A percentile compares a stretch with the other conserved stretches of the same genome.
phyloP scores from a whole-genome alignment of 2,329 filamentous ascomycete species.

The Calonectria ilicicola region DNA sequence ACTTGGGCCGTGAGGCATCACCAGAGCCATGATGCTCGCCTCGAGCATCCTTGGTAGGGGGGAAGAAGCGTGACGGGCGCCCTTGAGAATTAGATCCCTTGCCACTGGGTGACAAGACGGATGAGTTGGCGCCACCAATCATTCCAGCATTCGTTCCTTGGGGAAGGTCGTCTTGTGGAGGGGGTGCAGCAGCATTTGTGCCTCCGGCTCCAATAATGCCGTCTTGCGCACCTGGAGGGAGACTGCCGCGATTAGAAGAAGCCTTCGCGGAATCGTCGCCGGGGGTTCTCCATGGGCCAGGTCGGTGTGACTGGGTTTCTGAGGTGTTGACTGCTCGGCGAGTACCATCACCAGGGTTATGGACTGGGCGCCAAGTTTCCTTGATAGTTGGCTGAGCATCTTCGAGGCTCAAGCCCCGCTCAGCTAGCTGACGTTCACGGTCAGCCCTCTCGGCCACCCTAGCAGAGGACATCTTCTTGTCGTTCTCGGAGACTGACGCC shows the following conservation, averaged over 20 bases:
- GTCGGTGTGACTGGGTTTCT: conserved; percentile 44
- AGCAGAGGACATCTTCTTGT: conserved; percentile 57
- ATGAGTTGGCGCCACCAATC: conserved; percentile 39
- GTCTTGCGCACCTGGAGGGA: not conserved
- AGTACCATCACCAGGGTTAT: conserved; percentile 52
- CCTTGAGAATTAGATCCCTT: conserved; percentile 55
- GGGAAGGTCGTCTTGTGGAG: conserved; percentile 38
- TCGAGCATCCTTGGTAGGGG: conserved; percentile 60
- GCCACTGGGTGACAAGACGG: conserved; percentile 44
- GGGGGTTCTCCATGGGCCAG: conserved; percentile 46
- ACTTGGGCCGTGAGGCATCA: conserved; percentile 60
- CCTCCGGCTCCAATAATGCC: not conserved
- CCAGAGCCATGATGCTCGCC: conserved; percentile 50
- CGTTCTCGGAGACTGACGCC: conserved; percentile 56
- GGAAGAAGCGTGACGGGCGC: conserved; percentile 73
- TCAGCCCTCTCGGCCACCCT: conserved; percentile 54
- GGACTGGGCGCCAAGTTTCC: conserved; percentile 65
- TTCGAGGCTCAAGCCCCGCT: conserved; percentile 57
- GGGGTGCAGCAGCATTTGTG: conserved; percentile 2
- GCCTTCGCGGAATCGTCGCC: conserved; percentile 39
- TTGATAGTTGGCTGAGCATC: conserved; percentile 62
- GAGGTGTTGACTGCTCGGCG: conserved; percentile 41
- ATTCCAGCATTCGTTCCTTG: conserved; percentile 41
- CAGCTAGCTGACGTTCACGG: conserved; percentile 57
- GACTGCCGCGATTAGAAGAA: not conserved